These are phyloP conservation scores for Glycine tomentella DNA, from an alignment of 306 rosid species.

Conservation along the genomic window DNA sequence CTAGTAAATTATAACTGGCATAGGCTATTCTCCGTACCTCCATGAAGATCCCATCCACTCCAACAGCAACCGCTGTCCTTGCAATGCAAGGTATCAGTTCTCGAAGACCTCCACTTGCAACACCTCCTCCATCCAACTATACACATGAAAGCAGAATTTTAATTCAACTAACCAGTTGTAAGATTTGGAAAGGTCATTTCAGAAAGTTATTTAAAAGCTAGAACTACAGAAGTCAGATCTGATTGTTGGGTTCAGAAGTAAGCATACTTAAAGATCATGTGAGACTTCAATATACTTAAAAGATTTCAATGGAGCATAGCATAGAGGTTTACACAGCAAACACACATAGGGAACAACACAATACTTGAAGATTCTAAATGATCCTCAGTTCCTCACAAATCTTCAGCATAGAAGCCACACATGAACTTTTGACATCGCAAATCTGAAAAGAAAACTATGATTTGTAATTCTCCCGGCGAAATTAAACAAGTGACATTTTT, in stretches of 20 bases:
- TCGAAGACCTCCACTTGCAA: slow-evolving; percentile 98
- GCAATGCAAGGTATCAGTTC: slow-evolving; percentile 97
- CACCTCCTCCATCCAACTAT: slow-evolving; percentile 96
- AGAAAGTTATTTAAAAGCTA: slow-evolving; percentile 17
- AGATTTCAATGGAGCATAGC: neutral
- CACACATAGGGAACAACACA: neutral
- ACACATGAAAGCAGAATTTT: slow-evolving; percentile 46
- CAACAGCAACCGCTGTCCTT: slow-evolving; percentile 95
- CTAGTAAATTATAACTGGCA: no score
- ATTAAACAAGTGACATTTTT: neutral
- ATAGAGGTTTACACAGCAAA: slow-evolving; percentile 10
- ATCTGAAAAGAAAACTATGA: neutral
- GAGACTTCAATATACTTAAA: neutral
- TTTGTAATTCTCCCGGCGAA: slow-evolving; percentile 1
- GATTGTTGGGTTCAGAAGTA: neutral
- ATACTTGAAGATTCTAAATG: slow-evolving; percentile 16
- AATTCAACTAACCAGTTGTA: slow-evolving; percentile 15
- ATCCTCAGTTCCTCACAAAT: neutral
- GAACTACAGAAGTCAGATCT: slow-evolving; percentile 30
- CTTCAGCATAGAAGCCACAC: slow-evolving; percentile 3
- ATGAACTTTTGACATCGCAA: slow-evolving; percentile 1
- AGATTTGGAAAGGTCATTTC: neutral
- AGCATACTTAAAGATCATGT: neutral
- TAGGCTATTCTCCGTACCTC: slow-evolving; percentile 59
- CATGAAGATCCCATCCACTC: slow-evolving; percentile 98